These are phyloP conservation scores for Penicillium longicatenatum DNA, from an alignment of 495 filamentous ascomycete species.

Conservation along the genomic window DNA sequence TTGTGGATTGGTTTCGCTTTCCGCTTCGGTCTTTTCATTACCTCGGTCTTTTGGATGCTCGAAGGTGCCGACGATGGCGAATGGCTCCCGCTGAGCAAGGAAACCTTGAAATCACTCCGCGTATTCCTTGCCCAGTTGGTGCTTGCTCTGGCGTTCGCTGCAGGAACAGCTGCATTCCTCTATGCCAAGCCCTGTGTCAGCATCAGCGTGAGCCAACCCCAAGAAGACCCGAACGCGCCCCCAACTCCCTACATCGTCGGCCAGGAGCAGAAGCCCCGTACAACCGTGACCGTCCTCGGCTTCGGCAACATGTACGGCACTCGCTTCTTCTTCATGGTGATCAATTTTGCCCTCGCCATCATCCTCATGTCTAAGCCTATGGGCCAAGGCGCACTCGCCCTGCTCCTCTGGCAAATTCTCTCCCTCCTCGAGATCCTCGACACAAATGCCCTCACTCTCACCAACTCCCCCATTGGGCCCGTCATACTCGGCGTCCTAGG, in stretches of 20 bases:
- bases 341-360: slow-evolving; percentile 73
- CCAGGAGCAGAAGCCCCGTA: slow-evolving; percentile 36
- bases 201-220: slow-evolving; percentile 47
- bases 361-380: slow-evolving; percentile 91
- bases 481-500: slow-evolving; percentile 82
- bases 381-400: slow-evolving; percentile 79
- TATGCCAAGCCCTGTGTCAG: slow-evolving; percentile 76
- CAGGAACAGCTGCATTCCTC: slow-evolving; percentile 68
- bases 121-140: slow-evolving; percentile 75
- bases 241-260: slow-evolving; percentile 35
- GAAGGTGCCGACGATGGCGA: slow-evolving; percentile 88
- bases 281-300: slow-evolving; percentile 77
- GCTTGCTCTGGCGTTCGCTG: slow-evolving; percentile 65
- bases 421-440: slow-evolving; percentile 87
- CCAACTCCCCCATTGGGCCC: slow-evolving; percentile 76
- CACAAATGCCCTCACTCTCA: slow-evolving; percentile 61
- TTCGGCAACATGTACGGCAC: slow-evolving; percentile 92
- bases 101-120: slow-evolving; percentile 70
- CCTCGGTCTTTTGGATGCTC: slow-evolving; percentile 83
- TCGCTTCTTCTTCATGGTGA: slow-evolving; percentile 81
- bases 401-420: slow-evolving; percentile 83
- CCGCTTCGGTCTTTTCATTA: slow-evolving; percentile 71
- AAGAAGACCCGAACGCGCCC: slow-evolving; percentile 34
- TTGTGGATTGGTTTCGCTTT: slow-evolving; percentile 82
- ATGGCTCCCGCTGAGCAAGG: slow-evolving; percentile 69